phyloP scores from a whole-genome alignment of 225 moss, liverwort and hornwort species.

The Ulota crispa region DNA sequence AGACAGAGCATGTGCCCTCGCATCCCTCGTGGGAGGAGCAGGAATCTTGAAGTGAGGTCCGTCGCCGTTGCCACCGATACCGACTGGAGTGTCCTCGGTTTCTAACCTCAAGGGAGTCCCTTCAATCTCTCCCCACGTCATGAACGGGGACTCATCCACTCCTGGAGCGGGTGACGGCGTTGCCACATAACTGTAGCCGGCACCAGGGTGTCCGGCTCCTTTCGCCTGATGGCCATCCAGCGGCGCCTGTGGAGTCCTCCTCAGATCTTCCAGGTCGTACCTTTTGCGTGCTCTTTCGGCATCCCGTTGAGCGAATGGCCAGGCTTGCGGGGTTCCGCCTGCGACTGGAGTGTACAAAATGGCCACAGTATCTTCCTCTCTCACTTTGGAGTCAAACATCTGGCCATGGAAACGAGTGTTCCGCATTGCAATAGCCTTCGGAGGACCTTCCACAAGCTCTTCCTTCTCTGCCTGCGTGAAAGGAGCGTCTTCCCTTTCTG shows the following conservation, averaged over 20 bases:
- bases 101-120: constrained; percentile 92
- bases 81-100: constrained; percentile 93
- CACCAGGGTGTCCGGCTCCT: constrained; percentile 33
- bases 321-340: constrained; percentile 88
- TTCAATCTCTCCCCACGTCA: constrained; percentile 99
- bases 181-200: constrained; percentile 89
- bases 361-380: constrained; percentile 95
- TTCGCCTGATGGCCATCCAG: constrained; percentile 32
- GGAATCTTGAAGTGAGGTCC: constrained; percentile 99
- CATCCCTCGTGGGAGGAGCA: constrained; percentile 93
- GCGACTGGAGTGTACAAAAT: constrained; percentile 92
- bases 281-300: constrained; percentile 89
- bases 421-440: constrained; percentile 68
- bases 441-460: constrained; percentile 77
- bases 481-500: constrained; percentile 88
- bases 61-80: constrained; percentile 95
- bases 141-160: constrained; percentile 92
- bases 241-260: constrained; percentile 68
- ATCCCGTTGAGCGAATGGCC: constrained; percentile 98
- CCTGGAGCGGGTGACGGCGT: constrained; percentile 96
- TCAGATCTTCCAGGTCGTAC: constrained; percentile 92
- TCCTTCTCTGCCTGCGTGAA: constrained; percentile 81
- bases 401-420: constrained; percentile 98
- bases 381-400: constrained; percentile 94
- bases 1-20: constrained; percentile 92